A percentile compares a stretch with the other conserved stretches of the same genome.
Conservation (phyloP, 352 stramenopile genomes). For the Thalassiosira ordinaria region DNA sequence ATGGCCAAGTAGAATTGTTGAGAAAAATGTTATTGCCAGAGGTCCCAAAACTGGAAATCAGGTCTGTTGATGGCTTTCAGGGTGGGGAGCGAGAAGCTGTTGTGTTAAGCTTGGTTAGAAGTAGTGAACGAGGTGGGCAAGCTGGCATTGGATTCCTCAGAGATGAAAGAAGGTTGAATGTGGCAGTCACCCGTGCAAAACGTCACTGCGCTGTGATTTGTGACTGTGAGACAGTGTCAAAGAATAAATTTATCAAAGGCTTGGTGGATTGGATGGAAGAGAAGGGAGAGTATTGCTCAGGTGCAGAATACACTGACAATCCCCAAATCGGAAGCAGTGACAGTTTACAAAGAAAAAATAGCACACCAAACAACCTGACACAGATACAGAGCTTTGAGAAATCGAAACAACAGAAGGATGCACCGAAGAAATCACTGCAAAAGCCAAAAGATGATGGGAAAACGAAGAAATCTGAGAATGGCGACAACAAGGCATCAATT, state of each 20-base stretch:
- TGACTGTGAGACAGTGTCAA: constrained; percentile 92
- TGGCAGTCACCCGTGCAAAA: constrained; percentile 96
- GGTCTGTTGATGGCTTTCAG: constrained; percentile 97
- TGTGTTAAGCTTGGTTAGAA: constrained; percentile 97
- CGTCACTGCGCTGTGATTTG: constrained; percentile 94
- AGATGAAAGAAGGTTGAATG: constrained; percentile 97
- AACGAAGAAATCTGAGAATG: constrained; percentile 21
- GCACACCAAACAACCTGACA: constrained; percentile 2
- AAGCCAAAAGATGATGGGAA: neutral
- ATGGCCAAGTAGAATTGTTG: constrained; percentile 93
- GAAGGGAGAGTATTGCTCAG: constrained; percentile 90
- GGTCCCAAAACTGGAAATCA: constrained; percentile 85
- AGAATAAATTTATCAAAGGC: constrained; percentile 90
- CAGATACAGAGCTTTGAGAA: neutral
- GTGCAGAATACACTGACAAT: constrained; percentile 59
- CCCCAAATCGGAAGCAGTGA: neutral
- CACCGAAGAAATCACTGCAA: constrained; percentile 3
- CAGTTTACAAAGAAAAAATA: constrained; percentile 11
- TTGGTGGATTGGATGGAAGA: constrained; percentile 93
- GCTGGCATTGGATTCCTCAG: constrained; percentile 94
- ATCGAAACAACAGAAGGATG: neutral
- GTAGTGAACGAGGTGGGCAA: constrained; percentile 85
- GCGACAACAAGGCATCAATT: constrained; percentile 83
- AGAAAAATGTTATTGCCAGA: constrained; percentile 88
- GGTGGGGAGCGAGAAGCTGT: constrained; percentile 97